Evolutionary conservation across 805 yeast genomes (phyloP), one percentile per base, ranked within the genome.

Genomic region (Monosporozyma solicola): DNA sequence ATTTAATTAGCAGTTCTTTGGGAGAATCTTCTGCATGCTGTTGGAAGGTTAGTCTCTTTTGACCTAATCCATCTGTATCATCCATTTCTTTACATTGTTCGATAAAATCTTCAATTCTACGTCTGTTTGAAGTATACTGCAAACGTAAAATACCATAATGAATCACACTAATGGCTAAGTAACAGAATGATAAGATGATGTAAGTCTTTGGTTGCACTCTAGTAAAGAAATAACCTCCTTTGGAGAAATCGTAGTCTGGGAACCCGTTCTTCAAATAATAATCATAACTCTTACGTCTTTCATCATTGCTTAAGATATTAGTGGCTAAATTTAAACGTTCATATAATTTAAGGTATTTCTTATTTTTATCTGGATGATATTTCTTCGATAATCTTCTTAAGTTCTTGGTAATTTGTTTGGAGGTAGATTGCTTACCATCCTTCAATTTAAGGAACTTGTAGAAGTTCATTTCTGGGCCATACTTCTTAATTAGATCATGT

Each of bases 321-420:
- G 90, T 84, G 24, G 88, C 86, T 29, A 83, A 68, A 35, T 94
- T 86, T 39, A 94, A 76, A 31, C 92, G 74, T 61, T 92, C 88
- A 64, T 84, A 94, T 24, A 68, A 64, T 57, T 80, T 79, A 54
- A 70, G 73, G 45, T 72, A 75, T 52, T 73, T 74, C 53, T 65
- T 67, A 47, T 71, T 71, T 67, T 92, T 90, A 69, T 92, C 99
- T 0, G 99, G 99, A 65, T 92, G 99, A 59, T 85, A 74, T 56
- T 74, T 75, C 51, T 85, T 75, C 2, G 96, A 83, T 33, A 84
- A 64, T 60, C 80, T 84, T 63, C 87, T 82, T 71, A 86, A 85
- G 24, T 86, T 85, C 58, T 79, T 80, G 51, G 73, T 73, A 50
- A 86, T 80, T 55, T 83, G 83, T 41, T 79, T 79, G 41, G 71